Base-by-base conservation (phyloP, 2,329 filamentous ascomycete species). In the Aplosporella prunicola region DNA sequence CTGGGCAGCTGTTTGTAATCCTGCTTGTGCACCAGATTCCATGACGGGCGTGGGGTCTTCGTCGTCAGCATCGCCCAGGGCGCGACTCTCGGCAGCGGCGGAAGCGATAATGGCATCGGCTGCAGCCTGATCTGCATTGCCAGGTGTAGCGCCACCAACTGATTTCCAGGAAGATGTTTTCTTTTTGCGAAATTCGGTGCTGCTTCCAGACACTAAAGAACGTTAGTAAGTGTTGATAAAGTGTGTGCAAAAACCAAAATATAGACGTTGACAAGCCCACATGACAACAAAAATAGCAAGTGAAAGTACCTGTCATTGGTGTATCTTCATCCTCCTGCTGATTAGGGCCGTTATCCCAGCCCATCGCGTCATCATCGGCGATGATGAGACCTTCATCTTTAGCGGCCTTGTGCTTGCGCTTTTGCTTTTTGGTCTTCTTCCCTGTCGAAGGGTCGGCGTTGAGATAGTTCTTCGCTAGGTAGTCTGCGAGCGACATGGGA, bases 391-490 rank as follows among this genome's bases (percentile, higher is more conserved):
- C 62, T 29, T 56, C 56, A 43, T 28, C 28, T 14, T 32, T 27
- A 8, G 35, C 38, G 35, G 59, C 57, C 29, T 43, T 50, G 32
- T 47, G 51, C 48, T 60, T 65, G 42, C 67, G 55, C 51, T 72
- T 72, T 47, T 68, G 64, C 58, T 72, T 72, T 49, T 71, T 72
- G 18, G 61, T 58, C 35, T 68, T 65, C 50, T 67, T 69, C 55
- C 61, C 52, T 13, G 58, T 51, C 11, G 44, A 36, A 10, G 45
- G 60, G 47, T 81, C 76, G 26, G 79, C 77, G 2, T 72, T 83
- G 33, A 98, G 78, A 58, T 98, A 98, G 60, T 87, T 91, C 45
- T 85, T 81, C 24, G 89, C 88, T 23, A 98, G 76, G 55, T 96
- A 98, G 54, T 79, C 78, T 41, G 86, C 80, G 47, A 95, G 72